Percentiles rank a stretch among this genome's conserved stretches.
Evolutionary conservation across 2,329 filamentous ascomycete species (phyloP).

Genomic region (Cladosporium velox): DNA sequence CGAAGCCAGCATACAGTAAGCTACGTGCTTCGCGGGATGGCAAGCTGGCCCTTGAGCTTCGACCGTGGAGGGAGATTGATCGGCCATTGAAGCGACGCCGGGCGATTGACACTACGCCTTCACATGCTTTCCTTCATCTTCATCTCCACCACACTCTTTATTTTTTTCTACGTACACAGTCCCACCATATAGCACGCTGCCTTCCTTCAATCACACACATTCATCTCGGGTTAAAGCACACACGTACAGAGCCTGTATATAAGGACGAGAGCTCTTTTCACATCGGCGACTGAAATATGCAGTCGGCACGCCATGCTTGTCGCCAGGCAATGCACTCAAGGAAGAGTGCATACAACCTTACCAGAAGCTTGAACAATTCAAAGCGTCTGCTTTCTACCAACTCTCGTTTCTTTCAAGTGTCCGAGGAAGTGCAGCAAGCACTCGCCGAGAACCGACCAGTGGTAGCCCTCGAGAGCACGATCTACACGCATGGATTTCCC

Average conservation of each 20-base stretch:
- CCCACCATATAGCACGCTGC: neutral
- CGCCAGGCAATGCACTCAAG: neutral
- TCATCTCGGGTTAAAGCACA: neutral
- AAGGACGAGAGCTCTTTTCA: neutral
- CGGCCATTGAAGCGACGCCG: neutral
- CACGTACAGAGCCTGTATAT: neutral
- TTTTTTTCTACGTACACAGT: neutral
- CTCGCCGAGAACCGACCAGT: slow-evolving; percentile 74
- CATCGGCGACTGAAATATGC: slow-evolving; percentile 13
- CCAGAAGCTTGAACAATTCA: neutral
- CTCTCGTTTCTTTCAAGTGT: slow-evolving; percentile 65
- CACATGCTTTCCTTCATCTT: neutral
- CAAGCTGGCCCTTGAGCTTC: slow-evolving; percentile 5
- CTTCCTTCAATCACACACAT: neutral
- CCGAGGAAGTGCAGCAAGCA: slow-evolving; percentile 80
- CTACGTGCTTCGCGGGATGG: neutral
- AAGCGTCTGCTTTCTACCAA: slow-evolving; percentile 29
- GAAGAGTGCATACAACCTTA: neutral
- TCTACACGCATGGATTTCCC: slow-evolving; percentile 87
- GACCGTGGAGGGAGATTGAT: neutral
- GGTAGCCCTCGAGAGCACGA: slow-evolving; percentile 91
- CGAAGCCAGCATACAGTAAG: neutral
- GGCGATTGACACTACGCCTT: neutral
- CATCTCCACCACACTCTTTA: neutral
- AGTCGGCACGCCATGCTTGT: slow-evolving; percentile 10